Base-by-base conservation (phyloP, 345 rosid species). In the Dovyalis caffra region DNA sequence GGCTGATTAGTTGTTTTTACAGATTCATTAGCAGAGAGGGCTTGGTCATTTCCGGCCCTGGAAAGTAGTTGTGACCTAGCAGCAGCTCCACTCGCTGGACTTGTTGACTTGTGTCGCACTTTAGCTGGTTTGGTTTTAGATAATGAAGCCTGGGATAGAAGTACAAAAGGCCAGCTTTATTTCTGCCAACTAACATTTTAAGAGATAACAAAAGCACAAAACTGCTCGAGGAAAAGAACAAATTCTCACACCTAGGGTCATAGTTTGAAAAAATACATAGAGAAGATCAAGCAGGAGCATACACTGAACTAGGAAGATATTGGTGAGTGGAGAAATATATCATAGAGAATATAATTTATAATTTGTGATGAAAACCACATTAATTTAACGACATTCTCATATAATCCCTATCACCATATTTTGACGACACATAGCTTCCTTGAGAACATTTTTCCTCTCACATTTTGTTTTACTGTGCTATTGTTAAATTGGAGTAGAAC, bases 111-210 rank as follows among this genome's bases (percentile, higher is more conserved):
- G 3, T 40, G 72, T 53, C 2, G 72, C n/a, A 31, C 57, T 64
- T 77, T 84, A 43, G 75, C 73, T 34, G 80, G 78, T 68, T 43
- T 78, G 26, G 71, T 28, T 69, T 69, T 85, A 26, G 76, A 77
- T 57, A 78, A 60, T 35, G 62, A 71, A 49, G 80, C 81, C 89
- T 84, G 73, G 45, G 64, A 70, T 64, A 45, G 43, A 56, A 61
- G 78, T 4, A 69, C 14, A 58, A 49, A 53, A 28, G 34, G 3
- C 31, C 9, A n/a, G 28, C 32, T 60, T 32, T 3, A 67, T 18
- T 49, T 66, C 49, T 32, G 26, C 49, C 61, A 71, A 37, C 20
- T 21, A 18, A 9, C 34, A 25, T 29, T 25, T 25, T 20, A 68
- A 6, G 29, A 60, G 26, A 28, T 6, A 29, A 43, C n/a, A 40